Base-by-base conservation (phyloP, 768 basidiomycete genomes). In the Suillus hirtellus region DNA sequence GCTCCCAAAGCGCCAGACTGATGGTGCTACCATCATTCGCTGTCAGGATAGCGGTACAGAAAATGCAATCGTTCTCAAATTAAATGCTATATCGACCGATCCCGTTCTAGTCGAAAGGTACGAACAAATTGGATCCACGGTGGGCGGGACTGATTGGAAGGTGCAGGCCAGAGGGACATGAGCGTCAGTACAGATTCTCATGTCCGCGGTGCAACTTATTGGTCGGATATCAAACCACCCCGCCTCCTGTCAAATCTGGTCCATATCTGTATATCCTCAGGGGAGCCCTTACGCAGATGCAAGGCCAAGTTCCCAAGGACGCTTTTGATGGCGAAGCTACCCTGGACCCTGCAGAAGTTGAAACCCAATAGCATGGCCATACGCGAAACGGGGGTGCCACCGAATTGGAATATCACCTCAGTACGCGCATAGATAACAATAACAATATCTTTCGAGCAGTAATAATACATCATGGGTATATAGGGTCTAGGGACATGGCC, bases 241-340 rank as follows among this genome's bases (percentile, higher is more conserved):
- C 90, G 4, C 90, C 90, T 0, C 93, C 93, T 40, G 80, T 82
- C 49, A 93, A 92, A 75, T 85, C 86, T 3, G 89, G 85, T 3
- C 86, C 90, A 1, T 95, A 87, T 74, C 69, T 95, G 43, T 96
- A 95, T 72, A 85, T 96, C 61, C 68, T 93, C 56, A 80, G 85
- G 53, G 95, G 95, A 4, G 89, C 92, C 19, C 81, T 96, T 63
- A 93, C 92, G n/a, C 90, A 91, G 70, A 78, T 89, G 67, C 95
- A 96, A 79, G 95, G 95, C 40, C 89, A 94, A 70, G 77, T 95
- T 38, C 95, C 95, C 11, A 76, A 82, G 53, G 92, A 93, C 66
- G 95, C 95, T 7, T 93, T 96, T 70, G 87, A 89, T 58, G 81
- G 84, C 46, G 83, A 83, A 65, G 60, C 52, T 42, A 46, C 43